Percentiles rank a stretch among this genome's conserved stretches.
These are phyloP conservation scores for Aspergillus homomorphus DNA, from an alignment of 495 filamentous ascomycete species.

Conservation along the genomic window DNA sequence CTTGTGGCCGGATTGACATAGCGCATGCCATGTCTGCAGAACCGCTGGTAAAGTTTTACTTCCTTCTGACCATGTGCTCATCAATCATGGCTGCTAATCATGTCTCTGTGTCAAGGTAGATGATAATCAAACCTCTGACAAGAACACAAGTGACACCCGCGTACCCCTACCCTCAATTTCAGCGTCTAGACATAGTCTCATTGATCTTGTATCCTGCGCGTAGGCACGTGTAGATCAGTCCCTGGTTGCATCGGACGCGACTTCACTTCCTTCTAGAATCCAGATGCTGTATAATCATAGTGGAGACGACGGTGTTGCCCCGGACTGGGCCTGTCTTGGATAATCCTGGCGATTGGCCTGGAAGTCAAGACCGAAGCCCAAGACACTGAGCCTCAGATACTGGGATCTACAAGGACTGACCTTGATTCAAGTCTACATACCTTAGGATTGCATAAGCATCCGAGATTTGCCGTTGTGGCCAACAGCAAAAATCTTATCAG, in stretches of 20 bases:
- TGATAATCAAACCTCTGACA: too few species aligned
- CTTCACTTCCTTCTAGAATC: background rate
- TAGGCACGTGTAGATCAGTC: background rate
- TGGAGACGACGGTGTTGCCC: background rate
- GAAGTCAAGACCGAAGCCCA: background rate
- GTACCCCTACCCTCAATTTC: too few species aligned
- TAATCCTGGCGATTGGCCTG: background rate
- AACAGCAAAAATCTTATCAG: background rate
- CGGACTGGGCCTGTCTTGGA: slow-evolving; percentile 1
- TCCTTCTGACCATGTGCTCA: too few species aligned
- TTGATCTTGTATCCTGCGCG: background rate
- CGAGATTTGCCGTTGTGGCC: background rate
- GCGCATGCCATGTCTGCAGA: too few species aligned
- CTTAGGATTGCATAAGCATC: too few species aligned
- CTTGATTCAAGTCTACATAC: too few species aligned
- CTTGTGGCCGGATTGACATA: background rate
- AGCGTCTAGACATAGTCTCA: background rate
- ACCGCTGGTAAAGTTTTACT: too few species aligned
- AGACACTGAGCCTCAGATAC: too few species aligned
- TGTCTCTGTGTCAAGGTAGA: too few species aligned
- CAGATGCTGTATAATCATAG: slow-evolving; percentile 4
- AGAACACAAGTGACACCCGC: too few species aligned
- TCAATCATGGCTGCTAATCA: too few species aligned
- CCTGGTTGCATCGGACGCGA: background rate
- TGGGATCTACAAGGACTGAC: too few species aligned